Evolutionary conservation across 371 early-diverging fungal genomes (phyloP).

Genomic region (Funneliformis caledonium): DNA sequence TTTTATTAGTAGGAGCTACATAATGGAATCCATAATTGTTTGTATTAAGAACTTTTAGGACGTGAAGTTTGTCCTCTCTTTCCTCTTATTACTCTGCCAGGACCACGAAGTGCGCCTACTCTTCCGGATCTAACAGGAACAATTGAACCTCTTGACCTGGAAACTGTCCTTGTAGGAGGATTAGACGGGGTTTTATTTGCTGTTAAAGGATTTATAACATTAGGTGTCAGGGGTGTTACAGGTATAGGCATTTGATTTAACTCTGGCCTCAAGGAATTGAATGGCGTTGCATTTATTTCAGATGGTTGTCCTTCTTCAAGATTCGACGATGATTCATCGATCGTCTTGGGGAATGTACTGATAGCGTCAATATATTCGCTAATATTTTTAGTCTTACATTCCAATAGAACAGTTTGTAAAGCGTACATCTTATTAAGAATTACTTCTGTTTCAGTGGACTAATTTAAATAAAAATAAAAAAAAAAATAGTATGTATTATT

Average conservation of each 20-base stretch:
- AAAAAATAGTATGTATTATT: background rate
- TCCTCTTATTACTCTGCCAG: slow-evolving; percentile 9
- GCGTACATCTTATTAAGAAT: background rate
- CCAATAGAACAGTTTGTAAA: slow-evolving; percentile 4
- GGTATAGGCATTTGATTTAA: background rate
- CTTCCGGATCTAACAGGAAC: background rate
- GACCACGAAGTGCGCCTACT: background rate
- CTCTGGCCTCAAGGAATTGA: background rate
- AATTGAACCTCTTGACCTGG: background rate
- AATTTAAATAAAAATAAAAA: background rate
- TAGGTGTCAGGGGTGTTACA: background rate
- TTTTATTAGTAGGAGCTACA: no score
- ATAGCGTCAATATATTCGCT: slow-evolving; percentile 15
- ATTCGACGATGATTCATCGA: background rate
- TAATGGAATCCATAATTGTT: background rate
- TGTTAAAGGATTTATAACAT: background rate
- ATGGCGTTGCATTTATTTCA: background rate
- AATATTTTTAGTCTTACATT: background rate
- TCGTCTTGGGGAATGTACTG: background rate
- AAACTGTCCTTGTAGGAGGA: background rate
- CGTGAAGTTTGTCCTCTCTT: background rate
- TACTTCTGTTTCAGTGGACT: background rate
- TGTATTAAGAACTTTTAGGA: background rate
- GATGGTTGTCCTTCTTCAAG: background rate
- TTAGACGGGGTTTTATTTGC: background rate